phyloP scores from a whole-genome alignment of 2,329 filamentous ascomycete genomes.

The Exophiala bonariae region DNA sequence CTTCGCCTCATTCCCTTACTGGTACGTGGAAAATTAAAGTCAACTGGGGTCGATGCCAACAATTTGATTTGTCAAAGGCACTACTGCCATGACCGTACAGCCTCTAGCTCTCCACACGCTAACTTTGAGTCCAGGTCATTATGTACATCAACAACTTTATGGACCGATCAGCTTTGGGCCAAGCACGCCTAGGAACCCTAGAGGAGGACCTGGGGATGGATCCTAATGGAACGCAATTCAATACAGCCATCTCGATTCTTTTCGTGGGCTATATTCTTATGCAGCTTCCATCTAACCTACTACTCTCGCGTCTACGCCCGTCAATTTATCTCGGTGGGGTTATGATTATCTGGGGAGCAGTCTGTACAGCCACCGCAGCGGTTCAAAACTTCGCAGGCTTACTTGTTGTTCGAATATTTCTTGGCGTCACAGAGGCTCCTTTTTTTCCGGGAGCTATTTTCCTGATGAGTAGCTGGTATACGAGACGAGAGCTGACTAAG shows the following conservation, averaged over 20 bases:
- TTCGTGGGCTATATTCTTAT: constrained; percentile 73
- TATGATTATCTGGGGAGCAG: constrained; percentile 67
- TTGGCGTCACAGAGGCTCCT: constrained; percentile 66
- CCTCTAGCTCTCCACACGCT: no score
- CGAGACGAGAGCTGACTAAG: constrained; percentile 46
- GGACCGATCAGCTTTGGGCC: constrained; percentile 54
- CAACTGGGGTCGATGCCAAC: no score
- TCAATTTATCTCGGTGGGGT: constrained; percentile 63
- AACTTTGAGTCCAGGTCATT: no score
- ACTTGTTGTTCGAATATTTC: constrained; percentile 67
- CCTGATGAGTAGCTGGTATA: constrained; percentile 65
- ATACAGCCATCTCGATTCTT: constrained; percentile 69
- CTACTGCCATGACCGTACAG: constrained; percentile 55
- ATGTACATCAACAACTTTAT: no score
- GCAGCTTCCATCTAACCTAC: constrained; percentile 63
- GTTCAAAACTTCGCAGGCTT: constrained; percentile 56
- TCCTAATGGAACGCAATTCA: constrained; percentile 65
- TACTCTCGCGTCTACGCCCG: constrained; percentile 68
- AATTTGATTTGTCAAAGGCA: no score
- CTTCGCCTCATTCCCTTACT: constrained; percentile 55
- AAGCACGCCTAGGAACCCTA: constrained; percentile 57
- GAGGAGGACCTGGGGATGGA: constrained; percentile 56
- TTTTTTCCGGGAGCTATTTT: constrained; percentile 68
- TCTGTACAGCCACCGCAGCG: constrained; percentile 56
- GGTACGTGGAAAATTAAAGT: no score